Conservation (phyloP, 176 grass and related monocot genomes). For the Phoenix dactylifera region DNA sequence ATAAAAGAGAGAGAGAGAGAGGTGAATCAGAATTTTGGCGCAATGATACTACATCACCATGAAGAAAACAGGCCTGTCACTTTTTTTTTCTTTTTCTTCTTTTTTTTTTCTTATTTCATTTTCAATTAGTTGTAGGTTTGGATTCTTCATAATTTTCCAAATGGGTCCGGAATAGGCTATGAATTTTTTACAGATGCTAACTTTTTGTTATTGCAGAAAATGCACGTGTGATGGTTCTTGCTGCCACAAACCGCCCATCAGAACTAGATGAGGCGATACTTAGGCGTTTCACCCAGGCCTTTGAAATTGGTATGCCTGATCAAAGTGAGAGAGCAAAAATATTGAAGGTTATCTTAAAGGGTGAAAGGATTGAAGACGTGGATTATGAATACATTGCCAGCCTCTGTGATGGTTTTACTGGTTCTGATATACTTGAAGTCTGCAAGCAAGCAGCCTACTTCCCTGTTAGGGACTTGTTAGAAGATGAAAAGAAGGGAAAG, state of each 20-base stretch:
- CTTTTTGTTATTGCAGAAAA: slow-evolving; percentile 40
- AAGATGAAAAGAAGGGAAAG: slow-evolving; percentile 65
- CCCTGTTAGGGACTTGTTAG: slow-evolving; percentile 80
- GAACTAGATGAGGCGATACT: slow-evolving; percentile 95
- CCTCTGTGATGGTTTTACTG: slow-evolving; percentile 90
- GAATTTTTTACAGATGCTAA: no score
- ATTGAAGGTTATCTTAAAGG: slow-evolving; percentile 74
- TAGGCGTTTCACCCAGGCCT: slow-evolving; percentile 83
- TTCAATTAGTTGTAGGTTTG: no score
- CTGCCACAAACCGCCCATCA: slow-evolving; percentile 90
- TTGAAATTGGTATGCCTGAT: slow-evolving; percentile 84
- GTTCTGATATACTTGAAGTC: slow-evolving; percentile 82
- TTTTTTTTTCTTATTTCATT: no score
- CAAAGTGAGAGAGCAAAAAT: slow-evolving; percentile 89
- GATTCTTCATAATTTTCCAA: no score
- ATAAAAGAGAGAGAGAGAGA: no score
- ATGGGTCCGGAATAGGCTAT: no score
- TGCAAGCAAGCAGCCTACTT: slow-evolving; percentile 94
- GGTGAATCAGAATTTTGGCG: no score
- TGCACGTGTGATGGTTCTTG: slow-evolving; percentile 97
- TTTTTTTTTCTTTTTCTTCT: no score
- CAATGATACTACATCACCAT: no score
- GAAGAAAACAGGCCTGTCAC: no score
- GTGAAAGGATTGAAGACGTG: slow-evolving; percentile 63
- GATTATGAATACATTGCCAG: slow-evolving; percentile 67